Percentiles rank a stretch among this genome's conserved stretches.
These are phyloP conservation scores for Brettanomyces bruxellensis DNA, from an alignment of 805 yeast genomes.

Conservation along the genomic window DNA sequence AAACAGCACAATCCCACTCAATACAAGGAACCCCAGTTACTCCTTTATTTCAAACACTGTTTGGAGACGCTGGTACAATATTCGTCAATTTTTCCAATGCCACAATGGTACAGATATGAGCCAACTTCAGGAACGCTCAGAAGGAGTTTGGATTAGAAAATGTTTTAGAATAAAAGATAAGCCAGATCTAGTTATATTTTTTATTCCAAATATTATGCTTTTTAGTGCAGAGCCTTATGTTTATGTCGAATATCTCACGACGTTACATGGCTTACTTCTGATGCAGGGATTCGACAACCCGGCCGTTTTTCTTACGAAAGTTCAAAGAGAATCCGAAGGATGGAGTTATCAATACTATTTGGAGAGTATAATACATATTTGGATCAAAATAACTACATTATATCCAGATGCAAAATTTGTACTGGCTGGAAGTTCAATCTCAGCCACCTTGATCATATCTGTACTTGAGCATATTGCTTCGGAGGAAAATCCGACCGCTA, in stretches of 20 bases:
- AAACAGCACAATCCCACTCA: conserved; percentile 8
- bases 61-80: conserved; percentile 23
- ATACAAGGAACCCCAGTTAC: conserved; percentile 11
- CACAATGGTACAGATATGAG: conserved; percentile 28
- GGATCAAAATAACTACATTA: not conserved
- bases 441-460: conserved; percentile 34
- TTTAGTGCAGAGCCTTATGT: conserved; percentile 28
- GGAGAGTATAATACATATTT: not conserved
- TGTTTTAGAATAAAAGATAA: conserved; percentile 21
- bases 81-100: conserved; percentile 24
- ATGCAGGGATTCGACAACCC: conserved; percentile 44
- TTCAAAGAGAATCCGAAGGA: conserved; percentile 10
- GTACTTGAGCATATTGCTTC: conserved; percentile 13
- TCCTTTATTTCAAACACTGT: conserved; percentile 22
- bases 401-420: conserved; percentile 23
- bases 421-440: conserved; percentile 39
- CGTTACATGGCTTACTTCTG: conserved; percentile 31
- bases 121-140: conserved; percentile 12
- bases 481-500: not conserved
- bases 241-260: conserved; percentile 35
- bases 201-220: conserved; percentile 36
- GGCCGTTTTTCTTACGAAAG: conserved; percentile 30
- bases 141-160: conserved; percentile 22
- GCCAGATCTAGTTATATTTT: conserved; percentile 34
- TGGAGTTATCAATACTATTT: conserved; percentile 5